Evolutionary conservation across 2,329 filamentous ascomycete species (phyloP).

Genomic region (Colletotrichum chlorophyti): DNA sequence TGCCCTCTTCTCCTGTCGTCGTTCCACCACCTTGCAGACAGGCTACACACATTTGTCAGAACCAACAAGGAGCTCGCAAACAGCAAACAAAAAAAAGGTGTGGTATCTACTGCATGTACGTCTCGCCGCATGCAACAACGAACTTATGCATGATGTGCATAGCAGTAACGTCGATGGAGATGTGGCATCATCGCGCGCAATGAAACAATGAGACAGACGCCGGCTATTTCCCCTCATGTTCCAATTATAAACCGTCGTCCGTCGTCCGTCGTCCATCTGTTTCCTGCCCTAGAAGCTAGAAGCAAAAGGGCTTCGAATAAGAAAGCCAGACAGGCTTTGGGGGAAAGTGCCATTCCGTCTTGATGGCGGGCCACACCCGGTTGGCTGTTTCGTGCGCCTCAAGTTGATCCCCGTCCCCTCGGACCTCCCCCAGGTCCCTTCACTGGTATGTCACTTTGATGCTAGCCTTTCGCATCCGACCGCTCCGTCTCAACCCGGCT

Average conservation of each 20-base stretch:
- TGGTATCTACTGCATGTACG: slow-evolving; percentile 2
- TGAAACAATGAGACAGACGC: slow-evolving; percentile 6
- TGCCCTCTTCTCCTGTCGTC: background rate
- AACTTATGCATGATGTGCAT: slow-evolving; percentile 10
- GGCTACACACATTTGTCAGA: slow-evolving; percentile 1
- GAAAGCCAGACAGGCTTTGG: slow-evolving; percentile 6
- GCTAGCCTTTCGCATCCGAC: slow-evolving; percentile 42
- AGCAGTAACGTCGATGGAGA: no score
- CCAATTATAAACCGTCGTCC: slow-evolving; percentile 25
- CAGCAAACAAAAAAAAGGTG: slow-evolving; percentile 7
- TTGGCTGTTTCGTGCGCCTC: slow-evolving; percentile 11
- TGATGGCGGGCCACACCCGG: slow-evolving; percentile 8
- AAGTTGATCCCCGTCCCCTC: no score
- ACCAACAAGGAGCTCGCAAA: background rate
- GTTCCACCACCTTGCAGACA: slow-evolving; percentile 13
- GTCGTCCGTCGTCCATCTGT: no score
- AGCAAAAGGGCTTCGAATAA: no score
- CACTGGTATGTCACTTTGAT: slow-evolving; percentile 28
- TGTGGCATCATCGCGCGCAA: background rate
- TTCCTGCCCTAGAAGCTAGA: background rate
- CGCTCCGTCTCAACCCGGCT: slow-evolving; percentile 40
- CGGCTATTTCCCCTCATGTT: slow-evolving; percentile 17
- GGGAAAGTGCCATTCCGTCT: background rate
- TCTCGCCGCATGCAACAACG: background rate
- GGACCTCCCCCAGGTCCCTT: background rate